Evolutionary conservation across 2,329 filamentous ascomycete genomes (phyloP), one percentile per base, ranked within the genome.

Genomic region (Nannizziopsis barbatae): DNA sequence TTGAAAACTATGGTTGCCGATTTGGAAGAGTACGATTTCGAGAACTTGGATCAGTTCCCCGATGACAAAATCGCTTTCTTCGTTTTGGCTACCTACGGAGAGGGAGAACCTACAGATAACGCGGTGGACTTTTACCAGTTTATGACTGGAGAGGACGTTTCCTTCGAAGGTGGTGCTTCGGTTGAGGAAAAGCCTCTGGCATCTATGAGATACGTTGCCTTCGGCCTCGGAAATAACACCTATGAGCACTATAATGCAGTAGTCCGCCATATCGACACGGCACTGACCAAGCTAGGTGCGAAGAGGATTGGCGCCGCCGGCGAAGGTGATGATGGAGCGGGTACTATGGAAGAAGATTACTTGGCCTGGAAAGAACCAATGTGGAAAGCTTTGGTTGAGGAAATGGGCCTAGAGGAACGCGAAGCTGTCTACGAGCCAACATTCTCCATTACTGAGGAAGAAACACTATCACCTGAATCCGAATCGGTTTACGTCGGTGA

Each of bases 181-280:
- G 65, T 66, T 12, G 76, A 78, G 40, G 84, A 90, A 17, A 77
- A 83, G 53, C 78, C 90, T 43, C 79, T 98, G 47, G 75, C 71
- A 45, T 89, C 86, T 60, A 77, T 98, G 63, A 90, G 89, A 66
- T 98, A 89, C 63, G 88, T 98, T 61, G 79, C 88, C 50, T 98
- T 98, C 61, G 92, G 92, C 61, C 80, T 98, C 35, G 92, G 92
- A 57, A 98, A 98, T 75, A 98, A 96, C 74, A 96, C 92, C 22
- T 98, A 98, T 65, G 92, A 98, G 65, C 92, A 98, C 74, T 98
- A 95, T 76, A 98, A 98, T 73, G 84, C 84, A 45, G 95, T 98
- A 87, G 89, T 98, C 52, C 87, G 90, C 65, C 86, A 90, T 55
- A 83, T 96, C 50, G 81, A 92, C 70, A 81, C 84, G 65, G 81